These are phyloP conservation scores for Prunus padus DNA, from an alignment of 306 rosid genomes.

Conservation along the genomic window DNA sequence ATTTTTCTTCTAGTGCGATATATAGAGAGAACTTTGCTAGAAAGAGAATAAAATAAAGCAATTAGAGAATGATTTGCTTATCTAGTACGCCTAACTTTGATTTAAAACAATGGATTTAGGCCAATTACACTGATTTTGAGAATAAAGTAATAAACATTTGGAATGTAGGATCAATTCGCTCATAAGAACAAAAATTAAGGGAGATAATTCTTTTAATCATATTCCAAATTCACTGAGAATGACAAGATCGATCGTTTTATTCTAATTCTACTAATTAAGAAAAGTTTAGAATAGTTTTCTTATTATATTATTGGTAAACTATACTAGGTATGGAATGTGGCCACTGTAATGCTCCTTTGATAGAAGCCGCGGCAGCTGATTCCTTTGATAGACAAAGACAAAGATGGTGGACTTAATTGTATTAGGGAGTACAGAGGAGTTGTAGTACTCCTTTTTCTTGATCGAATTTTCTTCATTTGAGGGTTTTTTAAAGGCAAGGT, in stretches of 20 bases:
- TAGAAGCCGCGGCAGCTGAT: no score
- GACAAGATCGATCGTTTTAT: slow-evolving; percentile 18
- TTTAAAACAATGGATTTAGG: slow-evolving; percentile 31
- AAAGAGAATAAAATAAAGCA: slow-evolving; percentile 32
- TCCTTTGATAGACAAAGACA: no score
- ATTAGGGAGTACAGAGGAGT: no score
- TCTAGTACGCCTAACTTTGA: slow-evolving; percentile 44
- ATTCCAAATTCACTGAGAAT: slow-evolving; percentile 12
- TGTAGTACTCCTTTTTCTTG: no score
- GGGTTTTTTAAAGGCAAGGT: no score
- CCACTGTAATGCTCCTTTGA: no score
- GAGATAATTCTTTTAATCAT: slow-evolving; percentile 15
- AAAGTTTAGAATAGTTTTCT: background rate
- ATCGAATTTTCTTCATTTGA: no score
- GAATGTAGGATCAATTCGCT: slow-evolving; percentile 61
- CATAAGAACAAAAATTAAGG: slow-evolving; percentile 16
- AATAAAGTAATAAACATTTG: slow-evolving; percentile 54
- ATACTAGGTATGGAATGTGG: background rate
- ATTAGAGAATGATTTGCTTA: slow-evolving; percentile 30
- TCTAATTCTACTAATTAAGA: background rate
- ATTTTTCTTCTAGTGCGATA: slow-evolving; percentile 21
- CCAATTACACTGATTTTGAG: slow-evolving; percentile 35
- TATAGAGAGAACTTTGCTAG: slow-evolving; percentile 12
- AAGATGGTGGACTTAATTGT: no score
- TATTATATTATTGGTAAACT: background rate